Conservation (phyloP, 2,329 filamentous ascomycete genomes). For the Talaromyces sp. region DNA sequence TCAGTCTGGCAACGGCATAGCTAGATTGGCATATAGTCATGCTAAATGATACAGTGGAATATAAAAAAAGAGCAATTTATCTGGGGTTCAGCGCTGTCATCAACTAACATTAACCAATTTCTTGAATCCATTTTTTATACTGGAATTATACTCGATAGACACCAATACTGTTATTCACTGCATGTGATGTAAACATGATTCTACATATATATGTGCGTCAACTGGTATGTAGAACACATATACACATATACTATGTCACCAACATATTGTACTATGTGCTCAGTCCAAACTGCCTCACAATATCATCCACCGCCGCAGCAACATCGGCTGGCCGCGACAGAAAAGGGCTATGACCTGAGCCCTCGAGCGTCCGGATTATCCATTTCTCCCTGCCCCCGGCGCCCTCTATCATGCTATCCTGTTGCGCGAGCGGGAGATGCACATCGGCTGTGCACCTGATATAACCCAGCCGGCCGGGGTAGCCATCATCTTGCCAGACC, state of each 20-base stretch:
- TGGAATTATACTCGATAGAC: background rate
- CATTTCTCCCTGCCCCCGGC: background rate
- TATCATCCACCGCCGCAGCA: background rate
- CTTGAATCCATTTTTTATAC: background rate
- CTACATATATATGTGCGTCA: too few species aligned
- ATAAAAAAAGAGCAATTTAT: background rate
- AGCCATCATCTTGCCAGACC: background rate
- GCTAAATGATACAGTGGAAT: background rate
- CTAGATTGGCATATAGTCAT: too few species aligned
- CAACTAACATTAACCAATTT: background rate
- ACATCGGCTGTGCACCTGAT: background rate
- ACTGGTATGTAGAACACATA: too few species aligned
- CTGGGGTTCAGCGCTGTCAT: background rate
- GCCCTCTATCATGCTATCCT: background rate
- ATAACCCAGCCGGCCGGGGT: background rate
- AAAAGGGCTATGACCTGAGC: conserved; percentile 1
- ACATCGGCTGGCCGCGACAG: background rate
- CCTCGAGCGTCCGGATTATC: background rate
- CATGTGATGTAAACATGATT: too few species aligned
- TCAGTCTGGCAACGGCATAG: conserved; percentile 26
- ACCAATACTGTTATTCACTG: too few species aligned
- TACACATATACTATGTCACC: background rate
- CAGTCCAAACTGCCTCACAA: background rate
- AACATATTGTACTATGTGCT: background rate
- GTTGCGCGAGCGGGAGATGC: background rate